Base-by-base conservation (phyloP, 805 yeast species). In the Metschnikowia lachancei region DNA sequence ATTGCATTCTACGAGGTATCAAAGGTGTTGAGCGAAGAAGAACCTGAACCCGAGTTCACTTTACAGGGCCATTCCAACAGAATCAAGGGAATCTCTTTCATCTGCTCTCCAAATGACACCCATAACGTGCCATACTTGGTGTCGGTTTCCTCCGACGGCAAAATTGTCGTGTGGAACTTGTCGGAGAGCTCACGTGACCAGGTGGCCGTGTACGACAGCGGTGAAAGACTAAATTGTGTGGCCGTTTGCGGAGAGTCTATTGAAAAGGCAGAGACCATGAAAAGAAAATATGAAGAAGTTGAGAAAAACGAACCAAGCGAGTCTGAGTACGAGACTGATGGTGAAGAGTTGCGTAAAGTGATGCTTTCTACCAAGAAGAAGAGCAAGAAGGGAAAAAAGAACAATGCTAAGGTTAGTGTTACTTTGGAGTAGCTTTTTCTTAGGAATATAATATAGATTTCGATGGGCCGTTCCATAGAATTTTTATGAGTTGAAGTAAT, bases 141-240 rank as follows among this genome's bases (percentile, higher is more conserved):
- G 0, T 85, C 96, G 2, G 87, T 90, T 11, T 87, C 97, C 0
- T 87, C 97, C 0, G 98, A 92, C 65, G 98, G 98, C 20, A 86
- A 80, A 58, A 84, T 92, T 43, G 95, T 94, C 7, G 86, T 92
- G 2, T 92, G 97, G 97, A 85, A 91, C 61, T 53, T 72, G 16
- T 36, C 55, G 2, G 68, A 84, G 61, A 62, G 67, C 1, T 58
- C 70, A 2, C 75, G 77, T 57, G 95, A 87, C 58, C 96, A 90
- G 64, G 77, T 90, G 19, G 97, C 97, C 0, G 94, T 89, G 3
- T 92, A 90, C 63, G 88, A 84, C 53, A 78, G 92, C 17, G 95
- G 95, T 11, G 98, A 94, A 67, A 77, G 99, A 59, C 76, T 94
- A 52, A 92, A 88, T 64, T 92, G 97, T 68, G 82, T 90, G 18